Conservation (phyloP, 495 filamentous ascomycete genomes). For the Xylaria cubensis region DNA sequence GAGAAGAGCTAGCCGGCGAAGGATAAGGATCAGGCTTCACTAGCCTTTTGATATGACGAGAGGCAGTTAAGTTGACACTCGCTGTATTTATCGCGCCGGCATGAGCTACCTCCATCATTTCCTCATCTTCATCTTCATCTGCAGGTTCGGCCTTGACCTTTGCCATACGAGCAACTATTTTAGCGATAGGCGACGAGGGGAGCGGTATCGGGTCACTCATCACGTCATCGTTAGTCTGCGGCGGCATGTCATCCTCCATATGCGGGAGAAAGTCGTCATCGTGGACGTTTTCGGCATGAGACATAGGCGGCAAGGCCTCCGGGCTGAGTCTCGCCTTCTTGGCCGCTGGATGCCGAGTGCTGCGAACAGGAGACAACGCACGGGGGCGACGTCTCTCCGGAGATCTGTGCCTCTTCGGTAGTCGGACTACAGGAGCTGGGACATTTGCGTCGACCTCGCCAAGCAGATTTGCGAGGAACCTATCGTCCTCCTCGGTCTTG, state of each 20-base stretch:
- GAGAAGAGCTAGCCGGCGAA: slow-evolving; percentile 78
- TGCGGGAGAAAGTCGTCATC: slow-evolving; percentile 56
- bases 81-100: slow-evolving; percentile 68
- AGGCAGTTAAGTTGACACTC: slow-evolving; percentile 86
- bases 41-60: slow-evolving; percentile 78
- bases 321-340: slow-evolving; percentile 61
- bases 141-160: slow-evolving; percentile 65
- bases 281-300: slow-evolving; percentile 46
- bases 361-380: slow-evolving; percentile 74
- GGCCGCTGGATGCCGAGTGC: slow-evolving; percentile 46
- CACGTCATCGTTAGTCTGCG: slow-evolving; percentile 50
- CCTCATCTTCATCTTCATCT: slow-evolving; percentile 76
- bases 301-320: slow-evolving; percentile 54
- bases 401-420: slow-evolving; percentile 69
- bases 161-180: slow-evolving; percentile 77
- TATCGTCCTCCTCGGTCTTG: slow-evolving; percentile 83
- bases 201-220: slow-evolving; percentile 75
- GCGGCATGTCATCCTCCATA: slow-evolving; percentile 57
- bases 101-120: slow-evolving; percentile 85
- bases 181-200: slow-evolving; percentile 86
- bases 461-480: slow-evolving; percentile 83
- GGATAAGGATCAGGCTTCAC: slow-evolving; percentile 69
- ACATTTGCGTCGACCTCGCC: slow-evolving; percentile 88
- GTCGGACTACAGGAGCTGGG: slow-evolving; percentile 59
- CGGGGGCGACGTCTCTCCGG: slow-evolving; percentile 78